Evolutionary conservation across 768 basidiomycete genomes (phyloP).

Genomic region (Naganishia friedmannii): DNA sequence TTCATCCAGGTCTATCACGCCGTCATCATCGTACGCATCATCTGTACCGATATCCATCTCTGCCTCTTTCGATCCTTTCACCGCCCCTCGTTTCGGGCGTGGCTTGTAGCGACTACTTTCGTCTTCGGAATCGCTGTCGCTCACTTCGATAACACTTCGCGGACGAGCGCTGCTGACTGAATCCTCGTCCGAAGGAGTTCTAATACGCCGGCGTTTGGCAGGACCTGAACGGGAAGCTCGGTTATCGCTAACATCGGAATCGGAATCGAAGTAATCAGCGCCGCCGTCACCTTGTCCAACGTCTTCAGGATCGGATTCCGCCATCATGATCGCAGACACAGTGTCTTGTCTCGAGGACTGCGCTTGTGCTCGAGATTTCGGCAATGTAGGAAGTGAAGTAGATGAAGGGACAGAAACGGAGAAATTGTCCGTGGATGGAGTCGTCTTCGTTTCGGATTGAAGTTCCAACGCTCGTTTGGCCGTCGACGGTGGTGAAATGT

Average conservation of each 20-base stretch:
- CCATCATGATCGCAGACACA: conserved; percentile 23
- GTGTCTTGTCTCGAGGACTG: background rate
- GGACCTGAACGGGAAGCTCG: background rate
- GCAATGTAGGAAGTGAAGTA: background rate
- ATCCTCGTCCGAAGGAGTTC: background rate
- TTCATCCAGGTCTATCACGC: conserved; percentile 16
- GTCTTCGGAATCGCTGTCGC: conserved; percentile 8
- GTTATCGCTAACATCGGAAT: conserved; percentile 14
- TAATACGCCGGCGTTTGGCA: background rate
- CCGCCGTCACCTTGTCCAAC: background rate
- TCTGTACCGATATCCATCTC: conserved; percentile 22
- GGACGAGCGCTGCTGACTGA: background rate
- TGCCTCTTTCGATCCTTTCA: conserved; percentile 27
- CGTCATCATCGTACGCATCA: background rate
- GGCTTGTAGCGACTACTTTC: conserved; percentile 5
- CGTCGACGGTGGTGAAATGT: conserved; percentile 17
- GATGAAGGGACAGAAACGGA: background rate
- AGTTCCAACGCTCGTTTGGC: conserved; percentile 1
- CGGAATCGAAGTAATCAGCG: conserved; percentile 3
- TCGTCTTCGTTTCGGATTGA: background rate
- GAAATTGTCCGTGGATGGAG: background rate
- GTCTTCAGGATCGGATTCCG: conserved; percentile 16
- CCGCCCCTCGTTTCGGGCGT: conserved; percentile 8
- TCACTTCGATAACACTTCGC: conserved; percentile 1
- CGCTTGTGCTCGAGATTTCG: background rate